Evolutionary conservation across 768 basidiomycete species (phyloP).

Genomic region (Chalciporus chontae): DNA sequence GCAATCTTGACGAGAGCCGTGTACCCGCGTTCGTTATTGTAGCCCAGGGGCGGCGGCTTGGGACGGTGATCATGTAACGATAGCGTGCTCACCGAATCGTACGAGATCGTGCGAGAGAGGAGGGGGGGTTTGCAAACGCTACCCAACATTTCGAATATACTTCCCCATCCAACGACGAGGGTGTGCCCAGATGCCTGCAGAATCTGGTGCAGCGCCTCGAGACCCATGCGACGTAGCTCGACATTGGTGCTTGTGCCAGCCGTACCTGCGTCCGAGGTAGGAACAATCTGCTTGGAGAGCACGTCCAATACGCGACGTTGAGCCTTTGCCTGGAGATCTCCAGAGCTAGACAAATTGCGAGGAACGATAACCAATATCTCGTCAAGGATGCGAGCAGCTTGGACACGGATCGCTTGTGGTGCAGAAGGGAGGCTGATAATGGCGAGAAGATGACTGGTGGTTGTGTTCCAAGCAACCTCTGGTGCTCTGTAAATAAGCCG

Average conservation of each 20-base stretch:
- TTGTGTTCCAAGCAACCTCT: conserved; percentile 79
- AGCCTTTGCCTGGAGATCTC: conserved; percentile 62
- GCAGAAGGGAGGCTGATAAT: conserved; percentile 68
- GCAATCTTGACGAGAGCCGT: conserved; percentile 83
- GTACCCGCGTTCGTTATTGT: conserved; percentile 65
- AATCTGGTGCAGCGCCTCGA: conserved; percentile 87
- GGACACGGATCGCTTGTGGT: conserved; percentile 76
- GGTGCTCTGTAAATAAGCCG: conserved; percentile 82
- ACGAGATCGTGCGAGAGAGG: conserved; percentile 33
- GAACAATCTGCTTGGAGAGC: conserved; percentile 74
- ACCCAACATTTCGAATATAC: conserved; percentile 86
- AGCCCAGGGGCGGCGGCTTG: conserved; percentile 49
- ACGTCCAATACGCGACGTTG: conserved; percentile 86
- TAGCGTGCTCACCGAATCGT: conserved; percentile 42
- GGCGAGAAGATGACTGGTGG: conserved; percentile 75
- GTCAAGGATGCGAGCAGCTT: conserved; percentile 84
- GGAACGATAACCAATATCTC: conserved; percentile 79
- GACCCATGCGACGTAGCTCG: conserved; percentile 83
- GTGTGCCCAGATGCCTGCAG: conserved; percentile 91
- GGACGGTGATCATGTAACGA: conserved; percentile 39
- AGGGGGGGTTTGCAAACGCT: conserved; percentile 72
- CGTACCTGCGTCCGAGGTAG: conserved; percentile 34
- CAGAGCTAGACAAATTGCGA: conserved; percentile 57
- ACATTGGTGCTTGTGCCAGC: conserved; percentile 49
- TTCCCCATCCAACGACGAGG: conserved; percentile 89